Evolutionary conservation across 768 basidiomycete genomes (phyloP), one percentile per base, ranked within the genome.

Genomic region (Lactarius deliciosus): DNA sequence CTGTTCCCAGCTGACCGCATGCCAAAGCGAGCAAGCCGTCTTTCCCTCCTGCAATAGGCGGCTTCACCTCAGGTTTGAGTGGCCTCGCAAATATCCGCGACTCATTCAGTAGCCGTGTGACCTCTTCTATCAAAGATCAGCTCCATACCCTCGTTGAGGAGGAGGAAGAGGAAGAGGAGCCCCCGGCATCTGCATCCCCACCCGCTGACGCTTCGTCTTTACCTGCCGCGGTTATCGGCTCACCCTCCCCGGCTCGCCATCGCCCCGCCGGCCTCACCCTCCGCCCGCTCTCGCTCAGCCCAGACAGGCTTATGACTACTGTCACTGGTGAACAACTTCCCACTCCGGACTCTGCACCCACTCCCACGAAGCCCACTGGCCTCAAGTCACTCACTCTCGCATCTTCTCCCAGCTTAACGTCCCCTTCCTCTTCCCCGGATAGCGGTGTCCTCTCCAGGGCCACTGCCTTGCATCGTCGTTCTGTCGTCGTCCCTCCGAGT

Each of bases 81-180:
- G 73, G 75, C 60, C 75, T 85, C 73, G 78, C 78, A 25, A 82
- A 76, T 71, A 93, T 92, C 77, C 86, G 92, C 15, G 92, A 94
- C 74, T 94, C 92, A 0, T 89, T 92, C 75, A 80, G 83, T 59
- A 92, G 89, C 76, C 82, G 88, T 70, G 81, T 88, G 68, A 81
- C 88, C 2, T 83, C 85, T 0, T 83, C 84, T 13, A 81, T 86
- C 60, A 92, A 91, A 74, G 92, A 93, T 74, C 85, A 88, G 71
- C 81, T 94, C 13, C 84, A 85, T 66, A 93, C 92, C 20, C 81
- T 94, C 34, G 78, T 94, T 38, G 92, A 93, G 72, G 93, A 92
- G 73, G 91, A 94, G 64, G 92, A 94, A 61, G 92, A 95, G 59
- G 93, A 93, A 50, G 92, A 94, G 30, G 89, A 90, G 3, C 76